phyloP scores from a whole-genome alignment of 2,329 filamentous ascomycete genomes.

The Xylariaceae sp. region DNA sequence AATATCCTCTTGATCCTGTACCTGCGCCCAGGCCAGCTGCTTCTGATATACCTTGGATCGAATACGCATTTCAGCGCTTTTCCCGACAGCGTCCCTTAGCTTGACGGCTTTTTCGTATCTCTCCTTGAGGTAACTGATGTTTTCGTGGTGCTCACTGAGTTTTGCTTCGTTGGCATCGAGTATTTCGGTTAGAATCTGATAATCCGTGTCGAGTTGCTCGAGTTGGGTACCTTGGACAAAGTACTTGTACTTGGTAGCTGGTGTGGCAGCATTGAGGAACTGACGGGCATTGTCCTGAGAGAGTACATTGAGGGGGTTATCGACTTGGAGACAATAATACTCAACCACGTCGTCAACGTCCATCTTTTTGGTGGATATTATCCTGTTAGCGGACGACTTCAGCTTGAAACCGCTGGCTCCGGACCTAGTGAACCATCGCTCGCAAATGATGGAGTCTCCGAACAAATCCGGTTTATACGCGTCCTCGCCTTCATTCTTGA shows the following conservation, averaged over 20 bases:
- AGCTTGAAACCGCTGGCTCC: conserved; percentile 82
- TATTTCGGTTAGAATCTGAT: conserved; percentile 74
- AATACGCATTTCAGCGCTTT: conserved; percentile 60
- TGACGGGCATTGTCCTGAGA: conserved; percentile 94
- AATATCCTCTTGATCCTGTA: conserved; percentile 66
- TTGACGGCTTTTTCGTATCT: conserved; percentile 57
- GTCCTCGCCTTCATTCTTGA: conserved; percentile 85
- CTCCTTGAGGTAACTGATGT: conserved; percentile 57
- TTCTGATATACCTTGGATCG: conserved; percentile 55
- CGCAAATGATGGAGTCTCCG: conserved; percentile 82
- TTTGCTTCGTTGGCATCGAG: conserved; percentile 68
- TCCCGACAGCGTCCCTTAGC: conserved; percentile 61
- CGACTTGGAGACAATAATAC: conserved; percentile 88
- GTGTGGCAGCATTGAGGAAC: conserved; percentile 81
- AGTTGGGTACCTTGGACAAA: conserved; percentile 94
- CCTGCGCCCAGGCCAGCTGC: conserved; percentile 84
- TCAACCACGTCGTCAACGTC: conserved; percentile 93
- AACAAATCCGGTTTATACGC: conserved; percentile 81
- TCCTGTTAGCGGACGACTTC: conserved; percentile 65
- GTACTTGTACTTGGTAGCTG: conserved; percentile 89
- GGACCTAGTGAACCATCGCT: conserved; percentile 75
- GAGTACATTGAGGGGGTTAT: conserved; percentile 93
- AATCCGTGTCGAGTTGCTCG: conserved; percentile 87
- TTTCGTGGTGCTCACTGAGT: conserved; percentile 55
- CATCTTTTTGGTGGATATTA: conserved; percentile 76